A percentile compares a stretch with the other conserved stretches of the same genome.
phyloP scores from a whole-genome alignment of 768 basidiomycete species.

The Russula dissimulans region DNA sequence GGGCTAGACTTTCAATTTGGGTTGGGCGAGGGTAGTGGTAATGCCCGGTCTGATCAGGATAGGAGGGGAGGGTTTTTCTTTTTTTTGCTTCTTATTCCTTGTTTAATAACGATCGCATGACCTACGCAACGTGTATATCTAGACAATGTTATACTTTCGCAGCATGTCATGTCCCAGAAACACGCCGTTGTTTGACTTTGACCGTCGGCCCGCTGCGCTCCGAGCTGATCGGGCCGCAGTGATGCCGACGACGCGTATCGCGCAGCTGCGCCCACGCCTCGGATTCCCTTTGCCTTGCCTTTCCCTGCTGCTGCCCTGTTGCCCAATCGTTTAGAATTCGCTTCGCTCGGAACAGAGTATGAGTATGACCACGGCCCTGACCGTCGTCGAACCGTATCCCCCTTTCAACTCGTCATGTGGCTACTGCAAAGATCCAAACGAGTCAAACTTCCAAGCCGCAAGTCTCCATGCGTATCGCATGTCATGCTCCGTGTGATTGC shows the following conservation, averaged over 20 bases:
- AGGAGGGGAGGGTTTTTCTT: not conserved
- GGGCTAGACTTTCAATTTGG: conserved; percentile 29
- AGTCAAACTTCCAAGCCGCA: not conserved
- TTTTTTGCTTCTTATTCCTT: not conserved
- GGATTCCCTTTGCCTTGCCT: no score
- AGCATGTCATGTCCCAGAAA: conserved; percentile 2
- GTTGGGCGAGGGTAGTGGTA: conserved; percentile 20
- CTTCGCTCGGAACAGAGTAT: not conserved
- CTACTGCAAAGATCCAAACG: not conserved
- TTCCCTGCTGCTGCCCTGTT: no score
- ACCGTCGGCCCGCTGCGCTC: not conserved
- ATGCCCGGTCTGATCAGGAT: not conserved
- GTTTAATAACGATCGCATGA: not conserved
- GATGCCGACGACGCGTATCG: not conserved
- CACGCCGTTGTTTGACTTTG: not conserved
- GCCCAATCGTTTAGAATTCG: no score
- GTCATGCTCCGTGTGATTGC: conserved; percentile 14
- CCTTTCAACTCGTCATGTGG: conserved; percentile 9
- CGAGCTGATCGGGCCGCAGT: not conserved
- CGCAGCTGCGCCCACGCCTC: not conserved
- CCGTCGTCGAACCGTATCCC: not conserved
- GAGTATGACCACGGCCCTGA: not conserved
- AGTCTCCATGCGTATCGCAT: conserved; percentile 10
- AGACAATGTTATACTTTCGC: not conserved
- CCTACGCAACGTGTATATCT: conserved; percentile 11